These are phyloP conservation scores for Dysphania ambrosioides DNA, from an alignment of 148 eudicot genomes.

Conservation along the genomic window DNA sequence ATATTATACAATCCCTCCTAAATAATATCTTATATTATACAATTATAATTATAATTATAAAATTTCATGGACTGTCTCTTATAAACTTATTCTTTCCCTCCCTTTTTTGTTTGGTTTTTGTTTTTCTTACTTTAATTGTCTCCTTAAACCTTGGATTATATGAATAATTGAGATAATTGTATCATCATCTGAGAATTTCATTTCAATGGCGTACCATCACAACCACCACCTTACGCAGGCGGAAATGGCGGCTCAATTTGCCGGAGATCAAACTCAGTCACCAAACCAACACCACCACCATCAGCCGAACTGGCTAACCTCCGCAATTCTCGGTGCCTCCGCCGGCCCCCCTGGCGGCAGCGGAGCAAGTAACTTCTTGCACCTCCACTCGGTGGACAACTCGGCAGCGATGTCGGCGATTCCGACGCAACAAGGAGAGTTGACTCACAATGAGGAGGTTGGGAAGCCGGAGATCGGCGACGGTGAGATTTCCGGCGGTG, in stretches of 20 bases:
- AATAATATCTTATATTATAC: too few relatives aligned
- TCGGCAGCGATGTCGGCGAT: slow-evolving; percentile 22
- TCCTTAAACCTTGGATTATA: too few relatives aligned
- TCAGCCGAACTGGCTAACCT: slow-evolving; percentile 29
- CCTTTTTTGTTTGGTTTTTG: too few relatives aligned
- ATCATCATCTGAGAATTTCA: too few relatives aligned
- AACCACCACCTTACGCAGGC: slow-evolving; percentile 21
- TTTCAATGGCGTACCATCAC: slow-evolving; percentile 29
- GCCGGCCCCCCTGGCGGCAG: slow-evolving; percentile 4
- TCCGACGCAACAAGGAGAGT: slow-evolving; percentile 8
- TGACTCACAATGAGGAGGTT: slow-evolving; percentile 17
- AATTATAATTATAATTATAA: background rate
- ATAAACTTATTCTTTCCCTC: background rate
- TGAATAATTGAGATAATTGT: too few relatives aligned
- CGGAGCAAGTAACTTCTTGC: slow-evolving; percentile 12
- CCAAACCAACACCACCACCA: slow-evolving; percentile 14
- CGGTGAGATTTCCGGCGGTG: slow-evolving; percentile 7
- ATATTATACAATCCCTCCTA: background rate
- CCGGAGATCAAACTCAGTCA: slow-evolving; percentile 8
- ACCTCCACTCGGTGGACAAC: slow-evolving; percentile 34
- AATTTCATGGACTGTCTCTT: slow-evolving; percentile 8
- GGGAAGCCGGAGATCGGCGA: slow-evolving; percentile 22
- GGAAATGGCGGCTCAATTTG: slow-evolving; percentile 27
- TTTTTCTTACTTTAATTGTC: too few relatives aligned
- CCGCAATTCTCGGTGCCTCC: slow-evolving; percentile 17